Conservation (phyloP, 805 yeast species). For the Cyberlindnera misumaiensis region DNA sequence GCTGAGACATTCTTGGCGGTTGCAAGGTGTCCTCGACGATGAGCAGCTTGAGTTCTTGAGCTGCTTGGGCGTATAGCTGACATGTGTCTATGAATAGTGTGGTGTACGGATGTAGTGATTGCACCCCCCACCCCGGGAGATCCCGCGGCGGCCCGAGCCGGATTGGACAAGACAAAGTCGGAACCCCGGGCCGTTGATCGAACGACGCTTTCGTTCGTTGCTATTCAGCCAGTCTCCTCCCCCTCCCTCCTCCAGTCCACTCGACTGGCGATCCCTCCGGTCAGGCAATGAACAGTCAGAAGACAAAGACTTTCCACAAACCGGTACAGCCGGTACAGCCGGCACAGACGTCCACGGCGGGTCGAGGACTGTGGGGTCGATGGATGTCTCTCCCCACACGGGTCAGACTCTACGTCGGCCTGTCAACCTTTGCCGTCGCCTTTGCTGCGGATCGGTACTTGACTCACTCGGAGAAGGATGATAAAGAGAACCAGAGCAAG, state of each 20-base stretch:
- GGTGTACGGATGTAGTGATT: no score
- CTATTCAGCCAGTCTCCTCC: no score
- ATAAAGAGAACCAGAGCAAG: slow-evolving; percentile 13
- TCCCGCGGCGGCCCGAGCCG: no score
- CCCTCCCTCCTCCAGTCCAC: no score
- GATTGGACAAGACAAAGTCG: no score
- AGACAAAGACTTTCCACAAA: slow-evolving; percentile 16
- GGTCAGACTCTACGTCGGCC: slow-evolving; percentile 22
- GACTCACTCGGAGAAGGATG: slow-evolving; percentile 14
- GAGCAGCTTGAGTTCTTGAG: slow-evolving; percentile 11
- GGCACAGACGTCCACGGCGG: no score
- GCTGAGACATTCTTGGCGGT: slow-evolving; percentile 4
- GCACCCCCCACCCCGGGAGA: no score
- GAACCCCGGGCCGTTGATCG: no score
- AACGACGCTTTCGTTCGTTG: no score
- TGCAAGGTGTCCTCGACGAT: slow-evolving; percentile 5
- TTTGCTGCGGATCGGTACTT: slow-evolving; percentile 19
- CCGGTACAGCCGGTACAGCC: slow-evolving; percentile 2
- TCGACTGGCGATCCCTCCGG: no score
- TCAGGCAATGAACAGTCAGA: no score
- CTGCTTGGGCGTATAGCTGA: slow-evolving; percentile 10
- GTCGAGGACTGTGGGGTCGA: slow-evolving; percentile 5
- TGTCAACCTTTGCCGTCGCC: slow-evolving; percentile 24
- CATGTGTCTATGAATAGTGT: no score
- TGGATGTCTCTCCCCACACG: slow-evolving; percentile 21